Base-by-base conservation (phyloP, 352 stramenopile species). In the Pythium biforme region DNA sequence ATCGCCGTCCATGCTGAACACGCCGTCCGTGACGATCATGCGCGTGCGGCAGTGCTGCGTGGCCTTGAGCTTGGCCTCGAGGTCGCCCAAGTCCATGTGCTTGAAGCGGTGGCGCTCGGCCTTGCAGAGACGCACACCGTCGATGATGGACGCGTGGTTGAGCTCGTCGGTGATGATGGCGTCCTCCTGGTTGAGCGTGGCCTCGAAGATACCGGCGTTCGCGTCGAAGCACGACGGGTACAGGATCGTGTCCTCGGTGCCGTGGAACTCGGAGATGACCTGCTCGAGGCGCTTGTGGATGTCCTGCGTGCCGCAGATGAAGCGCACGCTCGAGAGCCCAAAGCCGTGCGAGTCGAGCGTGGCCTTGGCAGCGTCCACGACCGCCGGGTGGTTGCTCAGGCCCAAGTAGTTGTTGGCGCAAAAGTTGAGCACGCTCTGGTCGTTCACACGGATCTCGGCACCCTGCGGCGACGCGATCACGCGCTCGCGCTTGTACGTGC, bases 1-100 rank as follows among this genome's bases (percentile, higher is more conserved):
- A 59, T 98, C 92, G 8, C 94, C 94, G 67, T 98, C 94, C 94
- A 98, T 98, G 53, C 76, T 94, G 68, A 98, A 98, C n/a, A 97
- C 94, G 34, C 94, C 94, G 64, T 98, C 94, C 0, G 94, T 98
- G 11, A 90, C 91, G 58, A 98, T 96, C 25, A 98, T 74, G 2
- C 89, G 88, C 57, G 86, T 91, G 59, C 90, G 90, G 68, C 77
- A 92, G 76, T 97, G 88, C 75, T 97, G 85, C 29, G 92, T 93
- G 25, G 81, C 79, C 64, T 97, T 72, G 22, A 98, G 76, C 62
- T 97, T 96, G 25, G 65, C 64, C 69, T 98, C 92, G 9, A 98
- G 75, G 63, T 98, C 92, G 12, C 29, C 59, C 73, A 98, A 86
- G 67, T 98, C 89, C 78, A 95, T 95, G 79, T 98, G 94, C 71